Base-by-base conservation (phyloP, 148 eudicot species). In the Amaranthus hypochondriacus region DNA sequence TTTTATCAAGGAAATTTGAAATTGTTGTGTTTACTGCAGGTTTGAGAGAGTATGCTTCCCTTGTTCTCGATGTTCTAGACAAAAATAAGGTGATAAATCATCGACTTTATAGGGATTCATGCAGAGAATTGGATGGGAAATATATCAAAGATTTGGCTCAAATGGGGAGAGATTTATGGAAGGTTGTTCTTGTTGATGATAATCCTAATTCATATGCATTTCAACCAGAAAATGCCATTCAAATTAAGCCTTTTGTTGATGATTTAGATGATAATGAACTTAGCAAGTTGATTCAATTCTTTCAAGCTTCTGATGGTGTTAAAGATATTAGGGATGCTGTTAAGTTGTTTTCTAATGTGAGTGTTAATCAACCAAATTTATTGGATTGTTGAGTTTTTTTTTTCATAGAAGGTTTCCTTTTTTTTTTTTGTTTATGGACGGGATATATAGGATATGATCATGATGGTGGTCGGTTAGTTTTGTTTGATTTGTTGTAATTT, bases 1-100 rank as follows among this genome's bases (percentile, higher is more conserved):
- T 77, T 71, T 47, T 89, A 2, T 71, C 83, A 7, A 39, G 69
- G 10, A 86, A 74, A 11, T 91, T 82, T 47, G 98, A 94, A 77
- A 54, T 94, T 21, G 97, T 91, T 4, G 81, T 94, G 18, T 94
- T 94, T 63, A 94, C 98, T 0, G 98, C 98, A 0, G 98, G 97
- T 0, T 66, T 94, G 6, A 81, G 83, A 43, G 97, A 87, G 73
- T 93, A 94, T 54, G 98, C 98, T 0, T 85, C 91, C 28, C 82
- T 86, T 11, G 95, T 94, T 8, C 62, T 94, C 3, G 85, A 88
- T 43, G 58, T 50, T 48, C 48, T 94, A 5, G 97, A 91, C 48
- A 49, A 59, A 58, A 88, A 84, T 11, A 69, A 71, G 12, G 58
- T 79, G 68, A 87, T 94, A 2, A 79, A 81, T 1, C 88, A 94